Base-by-base conservation (phyloP, 2,329 filamentous ascomycete genomes). In the Lecanicillium sp. region DNA sequence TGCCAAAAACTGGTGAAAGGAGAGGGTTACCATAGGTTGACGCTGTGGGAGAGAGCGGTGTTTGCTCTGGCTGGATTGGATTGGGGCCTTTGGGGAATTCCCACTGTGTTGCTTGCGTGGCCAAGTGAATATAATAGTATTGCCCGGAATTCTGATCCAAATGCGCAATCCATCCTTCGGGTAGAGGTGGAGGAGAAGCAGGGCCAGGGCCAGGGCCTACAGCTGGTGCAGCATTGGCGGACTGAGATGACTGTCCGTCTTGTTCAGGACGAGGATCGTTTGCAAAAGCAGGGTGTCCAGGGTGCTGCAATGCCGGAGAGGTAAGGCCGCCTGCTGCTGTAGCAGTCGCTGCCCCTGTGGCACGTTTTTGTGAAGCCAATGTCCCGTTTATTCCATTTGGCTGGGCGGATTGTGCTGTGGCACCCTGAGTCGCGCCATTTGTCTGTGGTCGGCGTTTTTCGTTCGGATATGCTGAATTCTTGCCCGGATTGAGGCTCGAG, bases 111-210 rank as follows among this genome's bases (percentile, higher is more conserved):
- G 89, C 87, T 56, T 96, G 92, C 1, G 86, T 89, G 2, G 89
- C 85, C 20, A 98, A 72, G 58, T 98, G 92, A 43, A 98, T 98
- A 55, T 98, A 98, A 60, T 98, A 98, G 62, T 96, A 98, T 56
- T 96, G 90, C 2, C 92, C 92, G 3, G 90, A 96, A 55, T 85
- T 95, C 48, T 87, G 85, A 57, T 98, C 92, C 4, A 96, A 71
- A 58, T 96, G 92, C 15, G 92, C 87, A 53, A 98, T 96, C 92
- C 92, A 98, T 25, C 92, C 92, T 64, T 98, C 92, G 5, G 92
- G 92, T 13, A 98, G 71, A 3, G 90, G 92, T 16, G 92, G 92
- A 22, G 92, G 92, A 13, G 88, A 94, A 18, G 83, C 78, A 20
- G 86, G 86, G 1, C 76, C 64, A 33, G 51, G 38, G 30, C 55